Evolutionary conservation across 2,329 filamentous ascomycete genomes (phyloP).

Genomic region (Clonostachys chloroleuca): DNA sequence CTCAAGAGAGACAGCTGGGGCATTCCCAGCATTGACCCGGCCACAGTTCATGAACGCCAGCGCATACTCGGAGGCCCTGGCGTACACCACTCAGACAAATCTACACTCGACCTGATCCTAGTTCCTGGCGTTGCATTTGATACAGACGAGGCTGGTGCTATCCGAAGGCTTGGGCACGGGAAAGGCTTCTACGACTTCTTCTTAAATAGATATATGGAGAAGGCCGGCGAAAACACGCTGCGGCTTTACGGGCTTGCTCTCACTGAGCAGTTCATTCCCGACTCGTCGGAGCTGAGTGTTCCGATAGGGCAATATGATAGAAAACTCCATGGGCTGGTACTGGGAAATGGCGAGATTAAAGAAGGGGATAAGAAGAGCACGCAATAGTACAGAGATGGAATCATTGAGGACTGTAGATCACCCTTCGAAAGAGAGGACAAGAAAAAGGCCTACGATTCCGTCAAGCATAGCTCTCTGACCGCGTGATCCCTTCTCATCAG

Average conservation of each 20-base stretch:
- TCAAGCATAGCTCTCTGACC: too few species aligned
- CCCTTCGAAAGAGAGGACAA: too few species aligned
- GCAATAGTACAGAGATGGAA: too few species aligned
- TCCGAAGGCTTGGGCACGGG: conserved; percentile 83
- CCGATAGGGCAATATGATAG: conserved; percentile 76
- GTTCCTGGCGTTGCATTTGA: conserved; percentile 95
- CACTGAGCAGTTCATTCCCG: conserved; percentile 74
- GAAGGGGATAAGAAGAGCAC: not conserved
- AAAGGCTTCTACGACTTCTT: conserved; percentile 98
- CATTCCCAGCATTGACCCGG: conserved; percentile 76
- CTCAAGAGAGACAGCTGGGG: conserved; percentile 83
- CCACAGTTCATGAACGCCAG: conserved; percentile 60
- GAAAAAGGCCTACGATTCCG: too few species aligned
- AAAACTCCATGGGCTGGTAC: conserved; percentile 71
- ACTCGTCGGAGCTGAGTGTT: conserved; percentile 51
- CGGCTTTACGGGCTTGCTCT: conserved; percentile 74
- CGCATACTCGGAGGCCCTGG: conserved; percentile 68
- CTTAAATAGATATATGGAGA: conserved; percentile 62
- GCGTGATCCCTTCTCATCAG: too few species aligned
- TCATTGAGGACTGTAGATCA: too few species aligned
- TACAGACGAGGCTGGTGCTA: conserved; percentile 42
- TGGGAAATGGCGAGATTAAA: conserved; percentile 62
- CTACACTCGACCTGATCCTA: conserved; percentile 76
- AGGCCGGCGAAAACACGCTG: conserved; percentile 28
- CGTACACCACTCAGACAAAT: conserved; percentile 28